Percentiles rank a stretch among this genome's conserved stretches.
Evolutionary conservation across 1,284 basidiomycete species (phyloP).

Genomic region (Cryptococcus sp.): DNA sequence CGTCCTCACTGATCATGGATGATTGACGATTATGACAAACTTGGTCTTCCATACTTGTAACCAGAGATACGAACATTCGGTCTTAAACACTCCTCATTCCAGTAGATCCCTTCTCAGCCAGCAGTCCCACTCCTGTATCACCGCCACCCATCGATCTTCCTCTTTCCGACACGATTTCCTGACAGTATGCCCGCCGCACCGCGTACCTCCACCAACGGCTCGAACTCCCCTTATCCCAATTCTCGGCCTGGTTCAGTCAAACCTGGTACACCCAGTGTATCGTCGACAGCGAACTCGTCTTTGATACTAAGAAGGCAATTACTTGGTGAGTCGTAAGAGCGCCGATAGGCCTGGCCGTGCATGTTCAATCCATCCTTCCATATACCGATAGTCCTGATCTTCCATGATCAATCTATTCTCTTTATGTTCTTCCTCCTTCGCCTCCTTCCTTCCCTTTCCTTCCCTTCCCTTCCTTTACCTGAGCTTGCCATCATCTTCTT

Average conservation of each 20-base stretch:
- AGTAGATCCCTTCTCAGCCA: too few species aligned
- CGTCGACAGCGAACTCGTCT: slow-evolving; percentile 39
- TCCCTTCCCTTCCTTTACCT: background rate
- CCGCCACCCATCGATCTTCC: slow-evolving; percentile 1
- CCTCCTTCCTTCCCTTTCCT: background rate
- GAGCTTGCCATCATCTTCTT: too few species aligned
- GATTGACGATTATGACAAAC: too few species aligned
- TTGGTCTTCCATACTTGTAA: too few species aligned
- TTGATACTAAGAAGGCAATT: slow-evolving; percentile 78
- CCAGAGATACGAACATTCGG: too few species aligned
- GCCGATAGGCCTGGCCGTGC: background rate
- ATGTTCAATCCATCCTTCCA: background rate
- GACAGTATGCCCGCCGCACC: slow-evolving; percentile 35
- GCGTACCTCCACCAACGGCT: slow-evolving; percentile 18
- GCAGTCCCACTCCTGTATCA: background rate
- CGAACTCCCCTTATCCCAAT: slow-evolving; percentile 33
- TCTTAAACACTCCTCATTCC: too few species aligned
- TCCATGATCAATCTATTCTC: background rate
- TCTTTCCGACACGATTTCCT: background rate
- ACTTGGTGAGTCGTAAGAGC: slow-evolving; percentile 41
- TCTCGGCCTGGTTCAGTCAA: slow-evolving; percentile 40
- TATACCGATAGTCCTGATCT: background rate
- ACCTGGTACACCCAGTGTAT: slow-evolving; percentile 34
- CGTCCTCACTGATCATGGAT: too few species aligned
- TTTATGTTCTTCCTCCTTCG: background rate